These are phyloP conservation scores for Diplodia seriata DNA, from an alignment of 2,329 filamentous ascomycete species.

Conservation along the genomic window DNA sequence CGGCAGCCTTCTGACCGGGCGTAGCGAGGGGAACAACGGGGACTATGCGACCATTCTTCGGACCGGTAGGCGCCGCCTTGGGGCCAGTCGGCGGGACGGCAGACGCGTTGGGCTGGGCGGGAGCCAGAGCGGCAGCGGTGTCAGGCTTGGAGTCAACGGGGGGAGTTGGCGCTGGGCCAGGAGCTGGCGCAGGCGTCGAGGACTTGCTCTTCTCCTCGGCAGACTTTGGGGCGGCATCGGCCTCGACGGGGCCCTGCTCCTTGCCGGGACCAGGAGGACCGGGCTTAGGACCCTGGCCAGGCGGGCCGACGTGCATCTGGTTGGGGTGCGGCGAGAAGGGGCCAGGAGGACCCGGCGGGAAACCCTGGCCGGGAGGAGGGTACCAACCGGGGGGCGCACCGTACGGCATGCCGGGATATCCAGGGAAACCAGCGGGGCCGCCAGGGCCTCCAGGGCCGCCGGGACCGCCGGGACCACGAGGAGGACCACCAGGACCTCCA, in stretches of 20 bases:
- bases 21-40: constrained; percentile 71
- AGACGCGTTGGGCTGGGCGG: constrained; percentile 51
- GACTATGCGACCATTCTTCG: constrained; percentile 62
- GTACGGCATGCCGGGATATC: constrained; percentile 78
- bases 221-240: constrained; percentile 56
- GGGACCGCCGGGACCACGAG: constrained; percentile 40
- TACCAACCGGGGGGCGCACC: constrained; percentile 81
- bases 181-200: constrained; percentile 47
- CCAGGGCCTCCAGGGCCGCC: constrained; percentile 46
- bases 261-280: constrained; percentile 41
- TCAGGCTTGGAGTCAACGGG: constrained; percentile 73
- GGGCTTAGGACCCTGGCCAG: constrained; percentile 51
- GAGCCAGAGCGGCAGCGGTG: constrained; percentile 62
- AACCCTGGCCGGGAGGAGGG: constrained; percentile 75
- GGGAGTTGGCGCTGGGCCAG: constrained; percentile 58
- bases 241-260: constrained; percentile 50
- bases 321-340: constrained; percentile 68
- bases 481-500: constrained; percentile 41
- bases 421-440: constrained; percentile 58
- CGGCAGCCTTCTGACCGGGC: constrained; percentile 44
- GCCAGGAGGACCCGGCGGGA: constrained; percentile 68
- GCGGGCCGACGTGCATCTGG: constrained; percentile 63
- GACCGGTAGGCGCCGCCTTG: constrained; percentile 51
- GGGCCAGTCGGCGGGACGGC: constrained; percentile 43
- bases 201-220: constrained; percentile 62